Percentiles rank a stretch among this genome's conserved stretches.
These are phyloP conservation scores for Alternaria tenuissima DNA, from an alignment of 2,329 filamentous ascomycete genomes.

Conservation along the genomic window DNA sequence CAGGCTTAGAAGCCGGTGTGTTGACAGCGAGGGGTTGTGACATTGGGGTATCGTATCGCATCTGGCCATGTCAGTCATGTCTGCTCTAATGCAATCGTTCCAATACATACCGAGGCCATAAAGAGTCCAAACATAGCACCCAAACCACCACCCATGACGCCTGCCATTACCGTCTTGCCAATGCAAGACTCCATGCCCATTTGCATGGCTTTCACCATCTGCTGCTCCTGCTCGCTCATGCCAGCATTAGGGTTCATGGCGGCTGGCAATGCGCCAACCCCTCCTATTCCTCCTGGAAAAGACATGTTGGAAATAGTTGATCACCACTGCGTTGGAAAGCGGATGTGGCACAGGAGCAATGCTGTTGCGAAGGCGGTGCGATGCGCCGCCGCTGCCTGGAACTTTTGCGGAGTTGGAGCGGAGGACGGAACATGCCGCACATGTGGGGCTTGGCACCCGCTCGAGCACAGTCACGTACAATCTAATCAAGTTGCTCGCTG, in stretches of 20 bases:
- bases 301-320: conserved; percentile 32
- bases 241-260: conserved; percentile 48
- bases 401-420: conserved; percentile 48
- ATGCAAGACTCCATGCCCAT: conserved; percentile 89
- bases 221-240: conserved; percentile 56
- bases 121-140: conserved; percentile 95
- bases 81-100: not conserved
- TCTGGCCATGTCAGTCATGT: conserved; percentile 61
- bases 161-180: conserved; percentile 86
- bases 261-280: conserved; percentile 32
- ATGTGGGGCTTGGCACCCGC: conserved; percentile 27
- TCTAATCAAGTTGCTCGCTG: not conserved
- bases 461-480: not conserved
- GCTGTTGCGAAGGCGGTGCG: conserved; percentile 11
- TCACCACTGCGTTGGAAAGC: not conserved
- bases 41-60: conserved; percentile 97
- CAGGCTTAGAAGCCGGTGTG: conserved; percentile 29
- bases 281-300: conserved; percentile 40
- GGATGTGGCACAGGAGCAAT: not conserved
- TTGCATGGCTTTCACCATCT: conserved; percentile 71
- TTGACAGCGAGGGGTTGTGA: conserved; percentile 54
- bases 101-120: conserved; percentile 84
- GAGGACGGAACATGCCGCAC: conserved; percentile 42
- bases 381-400: conserved; percentile 22
- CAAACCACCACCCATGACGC: conserved; percentile 92